phyloP scores from a whole-genome alignment of 2,329 filamentous ascomycete species.

The Aspergillus sp. region DNA sequence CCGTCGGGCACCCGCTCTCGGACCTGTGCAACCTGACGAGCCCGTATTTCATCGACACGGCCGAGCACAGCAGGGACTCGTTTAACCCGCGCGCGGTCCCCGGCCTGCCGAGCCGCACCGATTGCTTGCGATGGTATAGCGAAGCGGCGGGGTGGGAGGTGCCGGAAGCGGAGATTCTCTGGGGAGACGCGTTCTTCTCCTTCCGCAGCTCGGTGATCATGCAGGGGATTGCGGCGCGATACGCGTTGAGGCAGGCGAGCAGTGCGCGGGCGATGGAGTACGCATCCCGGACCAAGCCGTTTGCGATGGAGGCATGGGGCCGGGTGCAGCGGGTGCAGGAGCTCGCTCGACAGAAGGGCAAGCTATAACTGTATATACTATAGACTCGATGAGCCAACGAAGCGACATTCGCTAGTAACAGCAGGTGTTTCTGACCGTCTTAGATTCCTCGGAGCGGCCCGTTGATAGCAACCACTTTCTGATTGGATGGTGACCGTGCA shows the following conservation, averaged over 20 bases:
- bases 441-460: too few relatives aligned
- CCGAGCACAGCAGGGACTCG: conserved; percentile 27
- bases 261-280: conserved; percentile 71
- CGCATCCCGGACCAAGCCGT: conserved; percentile 56
- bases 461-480: too few relatives aligned
- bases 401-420: too few relatives aligned
- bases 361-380: conserved; percentile 30
- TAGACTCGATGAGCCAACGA: too few relatives aligned
- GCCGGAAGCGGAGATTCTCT: conserved; percentile 48
- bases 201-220: conserved; percentile 53
- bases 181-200: conserved; percentile 55
- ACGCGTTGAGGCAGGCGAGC: conserved; percentile 78
- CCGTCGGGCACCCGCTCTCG: conserved; percentile 87
- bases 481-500: too few relatives aligned
- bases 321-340: conserved; percentile 49
- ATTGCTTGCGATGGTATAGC: conserved; percentile 57
- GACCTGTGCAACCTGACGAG: conserved; percentile 71
- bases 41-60: conserved; percentile 28
- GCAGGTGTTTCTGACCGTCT: too few relatives aligned
- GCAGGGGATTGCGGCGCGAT: conserved; percentile 90
- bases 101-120: conserved; percentile 54
- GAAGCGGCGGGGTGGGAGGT: conserved; percentile 65
- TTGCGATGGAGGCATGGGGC: conserved; percentile 71
- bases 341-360: conserved; percentile 27
- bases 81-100: conserved; percentile 57